Percentiles rank a stretch among this genome's conserved stretches.
phyloP scores from a whole-genome alignment of 2,329 filamentous ascomycete genomes.

The Westerdykella sp. region DNA sequence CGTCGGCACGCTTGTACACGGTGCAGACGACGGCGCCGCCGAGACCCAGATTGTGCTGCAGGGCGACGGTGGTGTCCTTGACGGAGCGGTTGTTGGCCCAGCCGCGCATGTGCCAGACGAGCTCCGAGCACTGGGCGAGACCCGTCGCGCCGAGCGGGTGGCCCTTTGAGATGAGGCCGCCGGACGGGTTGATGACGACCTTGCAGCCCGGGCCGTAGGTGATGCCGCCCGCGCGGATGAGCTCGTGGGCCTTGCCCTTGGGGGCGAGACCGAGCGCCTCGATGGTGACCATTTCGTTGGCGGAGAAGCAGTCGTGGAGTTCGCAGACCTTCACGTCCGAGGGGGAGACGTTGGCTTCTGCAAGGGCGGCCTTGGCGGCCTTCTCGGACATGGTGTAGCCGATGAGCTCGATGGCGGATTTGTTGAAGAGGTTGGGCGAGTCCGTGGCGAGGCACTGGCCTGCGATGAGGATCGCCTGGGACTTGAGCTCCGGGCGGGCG shows the following conservation, averaged over 20 bases:
- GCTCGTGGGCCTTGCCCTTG: conserved; percentile 81
- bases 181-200: conserved; percentile 84
- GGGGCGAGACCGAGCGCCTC: conserved; percentile 75
- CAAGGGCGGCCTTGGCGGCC: conserved; percentile 64
- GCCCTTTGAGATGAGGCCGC: conserved; percentile 91
- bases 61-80: conserved; percentile 60
- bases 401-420: conserved; percentile 78
- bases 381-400: conserved; percentile 77
- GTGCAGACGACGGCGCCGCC: conserved; percentile 88
- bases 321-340: conserved; percentile 77
- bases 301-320: conserved; percentile 93
- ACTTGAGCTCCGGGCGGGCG: conserved; percentile 71
- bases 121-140: conserved; percentile 89
- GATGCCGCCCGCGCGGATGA: conserved; percentile 80
- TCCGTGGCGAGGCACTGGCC: conserved; percentile 87
- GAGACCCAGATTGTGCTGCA: conserved; percentile 91
- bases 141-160: conserved; percentile 91
- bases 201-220: conserved; percentile 67
- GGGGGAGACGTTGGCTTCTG: conserved; percentile 62
- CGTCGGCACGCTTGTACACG: conserved; percentile 80
- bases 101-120: conserved; percentile 90
- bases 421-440: conserved; percentile 68
- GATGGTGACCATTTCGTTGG: conserved; percentile 87
- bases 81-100: conserved; percentile 89
- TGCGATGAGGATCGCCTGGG: conserved; percentile 80